Conservation (phyloP, 345 rosid genomes). For the Eucalyptus caleyi region DNA sequence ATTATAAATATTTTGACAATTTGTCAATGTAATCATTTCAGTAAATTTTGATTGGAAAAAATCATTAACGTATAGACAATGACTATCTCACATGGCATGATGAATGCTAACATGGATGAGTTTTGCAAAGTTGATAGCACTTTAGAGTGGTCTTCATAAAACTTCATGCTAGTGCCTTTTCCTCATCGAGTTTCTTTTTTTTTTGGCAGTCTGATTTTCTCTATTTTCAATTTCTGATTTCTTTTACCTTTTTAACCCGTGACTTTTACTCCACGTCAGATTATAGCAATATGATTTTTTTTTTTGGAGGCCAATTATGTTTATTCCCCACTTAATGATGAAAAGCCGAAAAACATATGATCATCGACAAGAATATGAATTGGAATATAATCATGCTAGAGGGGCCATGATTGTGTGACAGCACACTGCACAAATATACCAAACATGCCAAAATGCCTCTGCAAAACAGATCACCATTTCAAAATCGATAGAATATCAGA, state of each 20-base stretch:
- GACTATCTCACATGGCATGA: fast-evolving
- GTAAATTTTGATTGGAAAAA: not conserved
- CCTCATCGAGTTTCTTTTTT: not conserved
- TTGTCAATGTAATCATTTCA: fast-evolving
- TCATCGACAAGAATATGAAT: not conserved
- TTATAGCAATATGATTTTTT: not conserved
- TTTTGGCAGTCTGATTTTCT: not conserved
- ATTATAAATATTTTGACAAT: not conserved
- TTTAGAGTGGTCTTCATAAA: not conserved
- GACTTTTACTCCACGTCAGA: not conserved
- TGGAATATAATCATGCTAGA: not conserved
- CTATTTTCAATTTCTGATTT: not conserved
- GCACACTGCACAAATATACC: not conserved
- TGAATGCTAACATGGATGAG: fast-evolving
- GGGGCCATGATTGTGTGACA: not conserved
- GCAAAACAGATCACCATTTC: not conserved
- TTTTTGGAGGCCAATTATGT: not conserved
- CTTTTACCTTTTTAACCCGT: not conserved
- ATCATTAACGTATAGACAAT: fast-evolving
- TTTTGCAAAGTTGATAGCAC: not conserved
- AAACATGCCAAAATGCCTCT: not conserved
- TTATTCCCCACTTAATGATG: not conserved
- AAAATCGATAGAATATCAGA: not conserved
- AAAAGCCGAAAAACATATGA: not conserved
- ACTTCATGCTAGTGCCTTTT: not conserved